Conservation (phyloP, 306 rosid genomes). For the Lupinus albus region DNA sequence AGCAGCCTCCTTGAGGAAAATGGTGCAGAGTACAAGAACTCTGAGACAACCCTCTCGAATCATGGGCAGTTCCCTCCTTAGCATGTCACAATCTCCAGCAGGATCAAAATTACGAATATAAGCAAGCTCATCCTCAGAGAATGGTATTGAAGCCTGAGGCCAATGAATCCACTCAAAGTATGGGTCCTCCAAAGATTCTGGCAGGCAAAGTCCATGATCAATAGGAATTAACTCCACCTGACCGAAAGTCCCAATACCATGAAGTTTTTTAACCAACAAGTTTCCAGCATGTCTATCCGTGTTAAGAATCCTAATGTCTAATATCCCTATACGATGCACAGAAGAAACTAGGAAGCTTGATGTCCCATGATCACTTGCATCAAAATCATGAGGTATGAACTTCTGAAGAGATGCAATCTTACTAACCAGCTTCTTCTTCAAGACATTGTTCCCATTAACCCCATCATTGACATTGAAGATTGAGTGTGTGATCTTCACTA, state of each 20-base stretch:
- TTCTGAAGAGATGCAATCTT: constrained; percentile 94
- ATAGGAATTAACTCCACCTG: constrained; percentile 94
- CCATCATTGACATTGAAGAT: constrained; percentile 92
- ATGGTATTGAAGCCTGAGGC: constrained; percentile 98
- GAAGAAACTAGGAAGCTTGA: constrained; percentile 88
- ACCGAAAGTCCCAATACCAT: constrained; percentile 78
- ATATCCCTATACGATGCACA: constrained; percentile 95
- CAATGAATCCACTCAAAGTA: constrained; percentile 99
- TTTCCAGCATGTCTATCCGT: constrained; percentile 98
- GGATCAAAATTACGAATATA: constrained; percentile 72
- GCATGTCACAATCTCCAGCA: constrained; percentile 67
- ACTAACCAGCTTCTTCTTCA: constrained; percentile 75
- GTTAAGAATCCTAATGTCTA: constrained; percentile 95
- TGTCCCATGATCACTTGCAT: constrained; percentile 98
- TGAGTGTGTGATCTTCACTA: constrained; percentile 94
- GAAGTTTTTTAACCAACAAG: constrained; percentile 82
- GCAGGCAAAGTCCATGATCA: constrained; percentile 97
- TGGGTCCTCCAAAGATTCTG: constrained; percentile 93
- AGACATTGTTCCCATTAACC: constrained; percentile 69
- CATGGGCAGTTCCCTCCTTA: constrained; percentile 83
- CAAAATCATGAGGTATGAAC: constrained; percentile 91
- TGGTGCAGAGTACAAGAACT: constrained; percentile 87
- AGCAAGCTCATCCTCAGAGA: constrained; percentile 85
- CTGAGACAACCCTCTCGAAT: constrained; percentile 94
- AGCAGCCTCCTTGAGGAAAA: constrained; percentile 87